Evolutionary conservation across 2,329 filamentous ascomycete species (phyloP), one percentile per base, ranked within the genome.

Genomic region (Cladosporium sp.): DNA sequence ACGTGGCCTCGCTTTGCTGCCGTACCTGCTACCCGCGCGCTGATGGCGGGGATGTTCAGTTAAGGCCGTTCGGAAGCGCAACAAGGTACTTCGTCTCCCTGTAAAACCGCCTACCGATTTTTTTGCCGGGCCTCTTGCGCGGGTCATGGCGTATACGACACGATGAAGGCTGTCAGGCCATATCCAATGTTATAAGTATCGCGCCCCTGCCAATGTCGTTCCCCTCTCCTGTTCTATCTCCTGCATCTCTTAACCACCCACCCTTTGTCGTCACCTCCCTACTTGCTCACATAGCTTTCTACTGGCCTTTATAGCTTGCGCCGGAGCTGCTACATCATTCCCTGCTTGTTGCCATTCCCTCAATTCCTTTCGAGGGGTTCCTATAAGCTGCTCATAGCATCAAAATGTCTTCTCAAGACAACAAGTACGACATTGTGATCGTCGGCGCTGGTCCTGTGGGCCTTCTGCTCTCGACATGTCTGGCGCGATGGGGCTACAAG

Each of bases 401-500:
- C 60, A 32, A 21, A 28, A 63, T 63, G 60, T 10, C 60, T 54
- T 56, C 60, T 28, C 34, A 54, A 56, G 82, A 85, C 65, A 83
- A 85, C 65, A 83, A 80, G 63, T 89, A 88, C 78, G 88, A 90
- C 73, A 85, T 85, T 59, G 92, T 97, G 71, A 93, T 97, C 70
- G 85, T 97, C 64, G 93, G 93, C 69, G 93, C 93, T 64, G 93
- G 93, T 18, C 93, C 93, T 4, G 92, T 93, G 48, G 93, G 93
- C 64, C 86, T 97, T 65, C 89, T 96, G 80, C 85, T 97, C 26
- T 95, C 92, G 10, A 93, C 93, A 32, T 94, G 91, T 76, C 85
- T 97, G 67, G 91, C 92, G 67, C 85, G 93, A 81, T 97, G 93
- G 92, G 93, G 93, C 23, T 97, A 97, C 83, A 92, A 88, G 77